Evolutionary conservation across 495 filamentous ascomycete genomes (phyloP).

Genomic region (Tuber brumale): DNA sequence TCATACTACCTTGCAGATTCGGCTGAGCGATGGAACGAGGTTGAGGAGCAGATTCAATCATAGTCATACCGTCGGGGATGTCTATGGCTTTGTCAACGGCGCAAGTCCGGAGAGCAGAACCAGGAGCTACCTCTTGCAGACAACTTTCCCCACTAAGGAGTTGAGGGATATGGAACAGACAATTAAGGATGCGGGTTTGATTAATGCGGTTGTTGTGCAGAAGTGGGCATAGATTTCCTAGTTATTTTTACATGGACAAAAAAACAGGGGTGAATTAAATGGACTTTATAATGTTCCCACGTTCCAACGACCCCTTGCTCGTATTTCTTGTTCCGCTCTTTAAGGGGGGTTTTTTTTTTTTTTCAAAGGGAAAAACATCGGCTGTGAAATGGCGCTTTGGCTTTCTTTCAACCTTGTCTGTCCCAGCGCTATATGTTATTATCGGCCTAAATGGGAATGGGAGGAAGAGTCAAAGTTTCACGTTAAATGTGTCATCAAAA

Average conservation of each 20-base stretch:
- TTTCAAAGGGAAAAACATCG: slow-evolving; percentile 11
- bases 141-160: slow-evolving; percentile 94
- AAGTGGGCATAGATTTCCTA: slow-evolving; percentile 55
- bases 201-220: slow-evolving; percentile 69
- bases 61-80: slow-evolving; percentile 79
- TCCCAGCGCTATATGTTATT: background rate
- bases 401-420: slow-evolving; percentile 5
- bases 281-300: background rate
- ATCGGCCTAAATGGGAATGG: slow-evolving; percentile 3
- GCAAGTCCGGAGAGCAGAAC: slow-evolving; percentile 54
- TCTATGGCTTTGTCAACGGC: slow-evolving; percentile 75
- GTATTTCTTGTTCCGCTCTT: slow-evolving; percentile 5
- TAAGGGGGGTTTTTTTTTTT: no score
- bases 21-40: slow-evolving; percentile 82
- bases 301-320: background rate
- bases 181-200: slow-evolving; percentile 60
- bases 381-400: slow-evolving; percentile 29
- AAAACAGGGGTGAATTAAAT: background rate
- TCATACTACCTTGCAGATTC: slow-evolving; percentile 71
- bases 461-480: background rate
- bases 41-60: slow-evolving; percentile 86
- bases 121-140: slow-evolving; percentile 75
- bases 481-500: background rate
- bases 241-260: slow-evolving; percentile 1
- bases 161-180: slow-evolving; percentile 62